Percentiles rank a stretch among this genome's conserved stretches.
phyloP scores from a whole-genome alignment of 1,139 yeast genomes.

The Suhomyces wounanorum region DNA sequence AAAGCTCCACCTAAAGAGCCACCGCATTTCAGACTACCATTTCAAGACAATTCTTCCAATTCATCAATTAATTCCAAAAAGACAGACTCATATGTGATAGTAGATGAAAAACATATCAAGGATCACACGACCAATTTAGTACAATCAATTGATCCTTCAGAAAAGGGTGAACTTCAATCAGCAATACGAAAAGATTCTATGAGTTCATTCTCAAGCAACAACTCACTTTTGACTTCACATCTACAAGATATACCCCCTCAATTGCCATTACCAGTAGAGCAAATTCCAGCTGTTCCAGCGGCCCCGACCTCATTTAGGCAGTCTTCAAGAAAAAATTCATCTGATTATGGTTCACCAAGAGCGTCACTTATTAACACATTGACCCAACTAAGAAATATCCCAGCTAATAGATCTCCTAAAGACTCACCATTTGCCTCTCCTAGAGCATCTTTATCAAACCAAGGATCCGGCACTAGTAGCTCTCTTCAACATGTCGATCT shows the following conservation, averaged over 20 bases:
- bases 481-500: constrained; percentile 19
- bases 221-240: constrained; percentile 35
- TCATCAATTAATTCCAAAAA: constrained; percentile 1
- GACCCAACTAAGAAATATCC: constrained; percentile 45
- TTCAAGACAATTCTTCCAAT: constrained; percentile 44
- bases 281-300: constrained; percentile 48
- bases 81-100: constrained; percentile 8
- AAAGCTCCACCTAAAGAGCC: constrained; percentile 34
- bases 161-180: background rate
- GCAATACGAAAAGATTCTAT: constrained; percentile 30
- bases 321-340: constrained; percentile 39
- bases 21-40: constrained; percentile 64
- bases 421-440: constrained; percentile 52
- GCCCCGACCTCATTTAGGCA: constrained; percentile 37
- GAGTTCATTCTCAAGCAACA: constrained; percentile 31
- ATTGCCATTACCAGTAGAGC: constrained; percentile 54
- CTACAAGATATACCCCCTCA: constrained; percentile 55
- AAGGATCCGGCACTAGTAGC: constrained; percentile 17
- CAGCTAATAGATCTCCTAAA: constrained; percentile 38
- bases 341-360: constrained; percentile 44
- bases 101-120: constrained; percentile 3
- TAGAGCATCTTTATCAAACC: constrained; percentile 44
- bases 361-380: constrained; percentile 47
- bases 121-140: constrained; percentile 19
- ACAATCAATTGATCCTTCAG: constrained; percentile 24